Conservation (phyloP, 805 yeast species). For the Starmerella asiatica region DNA sequence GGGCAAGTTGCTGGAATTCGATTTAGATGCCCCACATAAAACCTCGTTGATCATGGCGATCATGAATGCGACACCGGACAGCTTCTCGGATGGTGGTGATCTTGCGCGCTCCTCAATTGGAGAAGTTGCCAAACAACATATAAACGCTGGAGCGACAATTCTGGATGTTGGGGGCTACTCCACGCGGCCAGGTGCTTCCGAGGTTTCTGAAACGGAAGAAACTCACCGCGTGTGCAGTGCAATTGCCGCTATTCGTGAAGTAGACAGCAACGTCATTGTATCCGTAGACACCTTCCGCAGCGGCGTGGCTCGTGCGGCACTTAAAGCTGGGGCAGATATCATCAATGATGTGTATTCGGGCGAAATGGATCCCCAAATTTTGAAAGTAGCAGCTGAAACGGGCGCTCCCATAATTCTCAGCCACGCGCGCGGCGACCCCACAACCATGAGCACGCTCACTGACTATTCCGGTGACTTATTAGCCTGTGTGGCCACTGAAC, state of each 20-base stretch:
- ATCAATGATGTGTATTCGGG: slow-evolving; percentile 88
- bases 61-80: slow-evolving; percentile 82
- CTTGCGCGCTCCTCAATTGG: slow-evolving; percentile 24
- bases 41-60: slow-evolving; percentile 70
- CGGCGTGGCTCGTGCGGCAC: slow-evolving; percentile 53
- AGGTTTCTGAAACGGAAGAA: slow-evolving; percentile 54
- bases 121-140: slow-evolving; percentile 23
- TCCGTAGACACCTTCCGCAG: slow-evolving; percentile 85
- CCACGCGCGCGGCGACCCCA: slow-evolving; percentile 74
- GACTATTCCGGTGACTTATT: slow-evolving; percentile 38
- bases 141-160: slow-evolving; percentile 55
- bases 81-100: slow-evolving; percentile 82
- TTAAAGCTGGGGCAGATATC: slow-evolving; percentile 73
- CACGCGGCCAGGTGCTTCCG: slow-evolving; percentile 71
- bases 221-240: slow-evolving; percentile 56
- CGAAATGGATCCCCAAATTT: slow-evolving; percentile 49
- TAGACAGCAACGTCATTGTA: slow-evolving; percentile 36
- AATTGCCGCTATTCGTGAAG: slow-evolving; percentile 42
- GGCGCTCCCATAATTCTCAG: slow-evolving; percentile 64
- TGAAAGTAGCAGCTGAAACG: slow-evolving; percentile 50
- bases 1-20: not conserved
- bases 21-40: not conserved
- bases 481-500: slow-evolving; percentile 51
- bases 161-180: slow-evolving; percentile 92
- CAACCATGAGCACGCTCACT: slow-evolving; percentile 52